Base-by-base conservation (phyloP, 2,329 filamentous ascomycete species). In the Pseudogymnoascus destructans region DNA sequence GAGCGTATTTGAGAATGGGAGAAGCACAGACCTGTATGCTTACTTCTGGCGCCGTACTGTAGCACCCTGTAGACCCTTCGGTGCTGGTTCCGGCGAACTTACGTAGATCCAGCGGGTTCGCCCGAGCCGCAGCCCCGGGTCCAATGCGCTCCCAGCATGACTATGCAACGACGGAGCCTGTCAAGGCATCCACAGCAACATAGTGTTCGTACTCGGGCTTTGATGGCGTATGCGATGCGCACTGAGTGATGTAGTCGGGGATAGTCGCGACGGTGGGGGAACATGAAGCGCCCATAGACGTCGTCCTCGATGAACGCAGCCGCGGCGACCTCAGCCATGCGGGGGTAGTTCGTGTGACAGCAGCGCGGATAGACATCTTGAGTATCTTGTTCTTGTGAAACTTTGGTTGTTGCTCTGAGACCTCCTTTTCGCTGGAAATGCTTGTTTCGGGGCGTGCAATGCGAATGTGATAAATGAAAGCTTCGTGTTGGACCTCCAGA, bases 251-350 rank as follows among this genome's bases (percentile, higher is more conserved):
- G 17, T 66, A 64, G 58, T 73, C 68, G 57, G 0, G 70, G 70
- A 35, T 67, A 66, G 25, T 68, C 55, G 3, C 66, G 58, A 17
- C 71, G 70, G 57, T 68, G 62, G 3, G 71, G 71, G 55, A 72
- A 68, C 21, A 72, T 70, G 17, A 70, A 59, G 2, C 66, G 60
- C 17, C 70, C 70, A 32, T 70, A 70, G 5, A 73, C 52, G 9
- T 66, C 65, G 25, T 73, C 70, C 5, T 71, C 63, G 62, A 65
- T 65, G 57, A 73, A 73, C 0, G 70, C 70, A 13, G 61, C 60
- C 4, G 71, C 65, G 57, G 68, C 60, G 8, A 69, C 59, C 61
- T 65, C 62, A 8, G 69, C 66, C 52, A 71, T 65, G 27, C 57
- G 46, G n/a, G 25, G 59, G 9, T 60, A 33, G 30, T 63, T 60